A percentile compares a stretch with the other conserved stretches of the same genome.
Evolutionary conservation across 2,329 filamentous ascomycete genomes (phyloP).

Genomic region (Trichoderma atrobrunneum): DNA sequence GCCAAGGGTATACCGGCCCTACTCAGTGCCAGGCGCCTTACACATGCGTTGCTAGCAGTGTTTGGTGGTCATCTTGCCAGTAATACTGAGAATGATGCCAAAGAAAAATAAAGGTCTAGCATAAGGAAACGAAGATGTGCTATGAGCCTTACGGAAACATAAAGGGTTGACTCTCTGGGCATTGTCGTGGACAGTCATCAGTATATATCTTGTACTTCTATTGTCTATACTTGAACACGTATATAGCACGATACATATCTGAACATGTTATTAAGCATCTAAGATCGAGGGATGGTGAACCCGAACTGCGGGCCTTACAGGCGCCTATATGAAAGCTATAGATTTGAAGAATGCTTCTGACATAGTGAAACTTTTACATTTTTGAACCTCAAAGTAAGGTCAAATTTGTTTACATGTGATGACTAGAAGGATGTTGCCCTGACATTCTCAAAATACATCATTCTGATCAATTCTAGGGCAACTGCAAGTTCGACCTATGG

Average conservation of each 20-base stretch:
- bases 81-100: background rate
- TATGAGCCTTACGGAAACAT: background rate
- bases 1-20: conserved; percentile 25
- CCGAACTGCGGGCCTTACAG: background rate
- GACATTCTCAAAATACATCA: no score
- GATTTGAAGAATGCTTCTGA: background rate
- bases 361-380: background rate
- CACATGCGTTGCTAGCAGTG: background rate
- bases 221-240: background rate
- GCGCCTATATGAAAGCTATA: background rate
- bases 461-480: no score
- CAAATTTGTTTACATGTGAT: no score
- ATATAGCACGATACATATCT: background rate
- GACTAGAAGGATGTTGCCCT: no score
- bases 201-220: conserved; percentile 5
- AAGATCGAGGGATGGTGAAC: background rate
- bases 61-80: background rate
- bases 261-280: background rate
- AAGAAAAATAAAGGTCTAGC: background rate
- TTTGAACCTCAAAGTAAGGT: no score
- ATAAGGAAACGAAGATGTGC: background rate
- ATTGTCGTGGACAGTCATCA: background rate
- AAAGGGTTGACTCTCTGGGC: background rate
- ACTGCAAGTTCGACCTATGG: no score
- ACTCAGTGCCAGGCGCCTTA: conserved; percentile 25